Evolutionary conservation across 768 basidiomycete species (phyloP), one percentile per base, ranked within the genome.

Genomic region (Rhodotorula paludigena): DNA sequence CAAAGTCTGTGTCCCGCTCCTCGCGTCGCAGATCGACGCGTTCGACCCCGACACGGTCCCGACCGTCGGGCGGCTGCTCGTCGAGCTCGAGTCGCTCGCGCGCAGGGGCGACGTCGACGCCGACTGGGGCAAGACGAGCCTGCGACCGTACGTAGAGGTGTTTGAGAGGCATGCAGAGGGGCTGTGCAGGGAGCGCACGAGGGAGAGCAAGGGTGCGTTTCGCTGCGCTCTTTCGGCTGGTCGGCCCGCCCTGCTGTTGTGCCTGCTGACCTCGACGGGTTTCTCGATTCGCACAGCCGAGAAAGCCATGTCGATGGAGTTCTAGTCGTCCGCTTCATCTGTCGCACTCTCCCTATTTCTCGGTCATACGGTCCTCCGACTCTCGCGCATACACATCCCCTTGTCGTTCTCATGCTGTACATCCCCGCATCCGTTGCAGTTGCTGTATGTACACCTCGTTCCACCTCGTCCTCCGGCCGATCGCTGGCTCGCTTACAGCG

Each of bases 1-100:
- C 2, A 85, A 92, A 38, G 85, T 99, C 15, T 99, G 94, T 77
- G 90, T 99, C 5, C 96, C 94, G 2, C 82, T 98, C 25, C 88
- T 94, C 75, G 88, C 92, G 7, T 79, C 79, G 41, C 77, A 79
- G 39, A 84, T 97, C 38, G 85, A 90, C 61, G 81, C 83, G 3
- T 99, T 98, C 75, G 85, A 94, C 76, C 96, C 93, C 0, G 85
- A 83, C 60, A 77, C 74, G 2, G 94, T 97, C 9, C 96, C 96
- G 1, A 98, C 92, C 0, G 87, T 94, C 12, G 82, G 83, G 8
- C 86, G 89, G 76, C 82, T 98, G n/a, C 78, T 98, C 32, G 78
- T 80, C 48, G 92, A 99, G 78, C 80, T 98, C 55, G 87, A 93
- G 73, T 76, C 76, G 25, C 68, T 74, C 9, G 71, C 68, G 21